These are phyloP conservation scores for Haplographium delicatum DNA, from an alignment of 495 filamentous ascomycete genomes.

Conservation along the genomic window DNA sequence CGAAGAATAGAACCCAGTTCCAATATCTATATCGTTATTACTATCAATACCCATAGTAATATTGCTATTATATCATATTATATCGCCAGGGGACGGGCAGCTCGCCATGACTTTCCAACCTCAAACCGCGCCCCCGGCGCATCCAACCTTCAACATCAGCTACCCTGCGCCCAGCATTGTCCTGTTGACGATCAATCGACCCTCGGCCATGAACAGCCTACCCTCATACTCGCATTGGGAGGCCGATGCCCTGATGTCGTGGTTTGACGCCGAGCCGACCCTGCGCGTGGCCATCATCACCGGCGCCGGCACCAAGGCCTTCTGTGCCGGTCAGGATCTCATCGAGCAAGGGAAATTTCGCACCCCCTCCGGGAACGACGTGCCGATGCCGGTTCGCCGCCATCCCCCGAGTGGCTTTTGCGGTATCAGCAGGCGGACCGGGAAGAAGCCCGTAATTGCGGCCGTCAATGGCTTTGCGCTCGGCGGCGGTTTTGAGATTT, in stretches of 20 bases:
- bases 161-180: constrained; percentile 54
- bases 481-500: constrained; percentile 75
- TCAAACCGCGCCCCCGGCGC: constrained; percentile 3
- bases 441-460: constrained; percentile 69
- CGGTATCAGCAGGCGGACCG: constrained; percentile 42
- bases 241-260: constrained; percentile 46
- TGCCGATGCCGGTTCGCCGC: not conserved
- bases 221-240: constrained; percentile 32
- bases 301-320: constrained; percentile 44
- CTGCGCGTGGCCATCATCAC: constrained; percentile 56
- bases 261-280: constrained; percentile 53
- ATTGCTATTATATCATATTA: too few relatives aligned
- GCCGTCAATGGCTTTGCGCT: constrained; percentile 73
- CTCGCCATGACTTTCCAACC: too few relatives aligned
- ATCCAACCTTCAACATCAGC: constrained; percentile 33
- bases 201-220: constrained; percentile 49
- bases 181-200: constrained; percentile 59
- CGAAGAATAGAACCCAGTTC: too few relatives aligned
- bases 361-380: not conserved
- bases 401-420: constrained; percentile 36
- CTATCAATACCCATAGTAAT: too few relatives aligned
- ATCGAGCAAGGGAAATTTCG: constrained; percentile 33
- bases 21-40: too few relatives aligned
- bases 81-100: too few relatives aligned
- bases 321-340: constrained; percentile 56